Evolutionary conservation across 495 filamentous ascomycete genomes (phyloP).

Genomic region (Cudoniella acicularis): DNA sequence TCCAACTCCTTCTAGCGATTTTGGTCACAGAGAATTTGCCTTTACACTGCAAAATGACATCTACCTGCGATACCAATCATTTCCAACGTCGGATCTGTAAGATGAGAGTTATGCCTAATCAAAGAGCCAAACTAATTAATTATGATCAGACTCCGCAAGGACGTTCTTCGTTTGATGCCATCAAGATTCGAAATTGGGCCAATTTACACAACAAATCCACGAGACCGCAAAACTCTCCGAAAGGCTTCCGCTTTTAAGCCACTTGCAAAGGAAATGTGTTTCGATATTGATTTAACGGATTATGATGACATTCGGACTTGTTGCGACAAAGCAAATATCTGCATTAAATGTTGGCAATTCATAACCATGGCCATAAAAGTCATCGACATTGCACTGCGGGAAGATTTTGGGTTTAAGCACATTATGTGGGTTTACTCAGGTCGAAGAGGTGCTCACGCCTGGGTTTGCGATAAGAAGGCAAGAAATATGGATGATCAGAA

Average conservation of each 20-base stretch:
- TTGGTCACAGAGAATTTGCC: constrained; percentile 90
- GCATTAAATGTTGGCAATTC: constrained; percentile 91
- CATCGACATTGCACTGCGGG: constrained; percentile 75
- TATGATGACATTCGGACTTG: constrained; percentile 97
- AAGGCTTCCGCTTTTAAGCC: constrained; percentile 72
- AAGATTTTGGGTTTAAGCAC: constrained; percentile 95
- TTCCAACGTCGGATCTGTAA: constrained; percentile 77
- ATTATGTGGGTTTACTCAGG: constrained; percentile 99
- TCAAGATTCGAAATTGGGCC: constrained; percentile 97
- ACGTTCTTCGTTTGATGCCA: constrained; percentile 79
- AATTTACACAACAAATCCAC: constrained; percentile 88
- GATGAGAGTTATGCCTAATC: constrained; percentile 25
- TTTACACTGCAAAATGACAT: constrained; percentile 87
- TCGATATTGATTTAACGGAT: constrained; percentile 98
- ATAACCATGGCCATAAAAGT: constrained; percentile 97
- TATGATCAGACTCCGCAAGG: constrained; percentile 71
- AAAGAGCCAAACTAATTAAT: not conserved
- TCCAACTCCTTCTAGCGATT: constrained; percentile 78
- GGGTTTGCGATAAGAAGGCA: constrained; percentile 93
- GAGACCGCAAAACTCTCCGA: constrained; percentile 82
- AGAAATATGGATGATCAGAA: constrained; percentile 78
- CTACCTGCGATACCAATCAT: constrained; percentile 91
- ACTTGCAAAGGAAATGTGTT: constrained; percentile 86
- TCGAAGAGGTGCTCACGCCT: constrained; percentile 92
- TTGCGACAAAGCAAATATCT: constrained; percentile 90